These are phyloP conservation scores for Penicillium verrucosum DNA, from an alignment of 2,329 filamentous ascomycete species.

Conservation along the genomic window DNA sequence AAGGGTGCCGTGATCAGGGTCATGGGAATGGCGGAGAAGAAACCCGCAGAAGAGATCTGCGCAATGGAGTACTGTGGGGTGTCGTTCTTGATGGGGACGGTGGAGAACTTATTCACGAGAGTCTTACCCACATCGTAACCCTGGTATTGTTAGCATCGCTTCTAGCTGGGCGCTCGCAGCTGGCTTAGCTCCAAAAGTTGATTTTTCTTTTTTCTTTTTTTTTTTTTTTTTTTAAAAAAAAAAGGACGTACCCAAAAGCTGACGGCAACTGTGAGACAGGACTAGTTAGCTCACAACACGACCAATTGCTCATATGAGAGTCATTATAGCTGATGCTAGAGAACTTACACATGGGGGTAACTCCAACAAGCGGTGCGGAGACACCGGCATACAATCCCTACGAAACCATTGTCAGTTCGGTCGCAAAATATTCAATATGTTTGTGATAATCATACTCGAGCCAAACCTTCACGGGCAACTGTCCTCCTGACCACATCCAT, in stretches of 20 bases:
- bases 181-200: not conserved
- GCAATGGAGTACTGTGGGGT: slow-evolving; percentile 69
- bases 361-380: slow-evolving; percentile 86
- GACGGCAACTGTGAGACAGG: slow-evolving; percentile 55
- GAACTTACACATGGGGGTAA: slow-evolving; percentile 95
- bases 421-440: not conserved
- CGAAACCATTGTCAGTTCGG: not conserved
- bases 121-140: slow-evolving; percentile 95
- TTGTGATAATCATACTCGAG: slow-evolving; percentile 43
- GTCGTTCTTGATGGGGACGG: slow-evolving; percentile 60
- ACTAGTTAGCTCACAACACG: slow-evolving; percentile 1
- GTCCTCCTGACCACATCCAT: slow-evolving; percentile 90
- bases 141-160: slow-evolving; percentile 51
- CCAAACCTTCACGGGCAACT: slow-evolving; percentile 78
- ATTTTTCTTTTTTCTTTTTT: too few species aligned
- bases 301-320: not conserved
- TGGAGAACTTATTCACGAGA: slow-evolving; percentile 68
- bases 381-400: slow-evolving; percentile 94
- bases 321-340: not conserved
- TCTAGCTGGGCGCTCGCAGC: not conserved
- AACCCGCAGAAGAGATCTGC: slow-evolving; percentile 87
- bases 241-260: slow-evolving; percentile 59
- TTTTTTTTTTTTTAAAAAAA: too few species aligned
- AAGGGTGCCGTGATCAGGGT: slow-evolving; percentile 98
- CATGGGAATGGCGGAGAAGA: slow-evolving; percentile 97